These are phyloP conservation scores for Neonothopanus nambi DNA, from an alignment of 1,284 basidiomycete species.

Conservation along the genomic window DNA sequence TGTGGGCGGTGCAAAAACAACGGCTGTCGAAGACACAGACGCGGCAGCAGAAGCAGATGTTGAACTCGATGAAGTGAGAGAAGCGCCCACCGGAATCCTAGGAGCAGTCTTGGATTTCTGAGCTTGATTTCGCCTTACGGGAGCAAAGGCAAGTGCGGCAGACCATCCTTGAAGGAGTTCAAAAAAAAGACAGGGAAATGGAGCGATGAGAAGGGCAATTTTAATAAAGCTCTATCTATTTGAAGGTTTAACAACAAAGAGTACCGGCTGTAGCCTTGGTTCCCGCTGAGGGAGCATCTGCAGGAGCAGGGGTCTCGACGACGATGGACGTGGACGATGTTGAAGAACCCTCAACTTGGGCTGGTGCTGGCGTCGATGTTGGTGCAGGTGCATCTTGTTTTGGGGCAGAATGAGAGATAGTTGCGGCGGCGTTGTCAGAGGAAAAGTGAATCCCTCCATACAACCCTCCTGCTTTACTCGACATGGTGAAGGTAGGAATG, in stretches of 20 bases:
- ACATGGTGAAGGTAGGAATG: slow-evolving; percentile 45
- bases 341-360: slow-evolving; percentile 24
- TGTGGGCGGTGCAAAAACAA: slow-evolving; percentile 71
- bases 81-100: slow-evolving; percentile 65
- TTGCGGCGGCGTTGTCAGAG: slow-evolving; percentile 44
- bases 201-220: slow-evolving; percentile 23
- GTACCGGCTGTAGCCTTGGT: slow-evolving; percentile 82
- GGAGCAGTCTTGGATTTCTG: slow-evolving; percentile 55
- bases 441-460: slow-evolving; percentile 84
- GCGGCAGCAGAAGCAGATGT: slow-evolving; percentile 28
- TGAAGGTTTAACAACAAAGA: slow-evolving; percentile 42
- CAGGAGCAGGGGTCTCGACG: neutral
- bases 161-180: slow-evolving; percentile 66
- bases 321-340: slow-evolving; percentile 26
- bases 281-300: slow-evolving; percentile 36
- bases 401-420: slow-evolving; percentile 21
- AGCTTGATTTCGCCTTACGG: slow-evolving; percentile 57
- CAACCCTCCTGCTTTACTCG: slow-evolving; percentile 73
- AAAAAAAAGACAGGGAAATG: slow-evolving; percentile 20
- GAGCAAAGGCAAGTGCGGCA: slow-evolving; percentile 83
- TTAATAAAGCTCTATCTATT: slow-evolving; percentile 36
- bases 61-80: slow-evolving; percentile 35
- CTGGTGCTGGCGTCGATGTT: slow-evolving; percentile 20
- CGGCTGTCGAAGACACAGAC: slow-evolving; percentile 64
- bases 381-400: slow-evolving; percentile 11